phyloP scores from a whole-genome alignment of 2,329 filamentous ascomycete species.

The Apiospora pterosperma region DNA sequence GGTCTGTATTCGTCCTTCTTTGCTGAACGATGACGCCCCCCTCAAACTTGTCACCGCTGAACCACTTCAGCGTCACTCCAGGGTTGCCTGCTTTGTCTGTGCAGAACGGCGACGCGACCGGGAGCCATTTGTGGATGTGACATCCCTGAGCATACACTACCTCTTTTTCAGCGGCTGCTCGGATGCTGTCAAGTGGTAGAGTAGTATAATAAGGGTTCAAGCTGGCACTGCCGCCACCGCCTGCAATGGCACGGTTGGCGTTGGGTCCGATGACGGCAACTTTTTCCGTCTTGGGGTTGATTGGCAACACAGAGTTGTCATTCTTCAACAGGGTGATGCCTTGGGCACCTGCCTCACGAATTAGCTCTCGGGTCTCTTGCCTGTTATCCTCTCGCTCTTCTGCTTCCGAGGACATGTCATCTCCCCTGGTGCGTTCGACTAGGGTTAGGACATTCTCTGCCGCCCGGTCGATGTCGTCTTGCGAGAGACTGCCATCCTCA shows the following conservation, averaged over 20 bases:
- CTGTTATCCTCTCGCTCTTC: conserved; percentile 55
- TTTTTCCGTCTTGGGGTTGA: conserved; percentile 51
- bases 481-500: conserved; percentile 42
- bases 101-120: conserved; percentile 58
- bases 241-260: conserved; percentile 64
- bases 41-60: conserved; percentile 59
- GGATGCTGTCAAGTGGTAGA: conserved; percentile 61
- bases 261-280: conserved; percentile 67
- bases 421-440: conserved; percentile 59
- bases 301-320: conserved; percentile 54
- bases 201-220: conserved; percentile 68
- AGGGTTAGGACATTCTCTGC: conserved; percentile 58
- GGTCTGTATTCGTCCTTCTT: conserved; percentile 59
- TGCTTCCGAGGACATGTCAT: conserved; percentile 53
- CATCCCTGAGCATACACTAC: conserved; percentile 60
- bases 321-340: conserved; percentile 65
- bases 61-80: conserved; percentile 64
- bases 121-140: conserved; percentile 63
- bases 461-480: conserved; percentile 51
- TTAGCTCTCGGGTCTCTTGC: conserved; percentile 56
- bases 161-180: conserved; percentile 48
- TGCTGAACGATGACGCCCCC: conserved; percentile 55
- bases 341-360: conserved; percentile 58
- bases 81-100: conserved; percentile 52
- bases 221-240: conserved; percentile 64